Conservation (phyloP, 2,329 filamentous ascomycete species). For the Balansia obtecta region DNA sequence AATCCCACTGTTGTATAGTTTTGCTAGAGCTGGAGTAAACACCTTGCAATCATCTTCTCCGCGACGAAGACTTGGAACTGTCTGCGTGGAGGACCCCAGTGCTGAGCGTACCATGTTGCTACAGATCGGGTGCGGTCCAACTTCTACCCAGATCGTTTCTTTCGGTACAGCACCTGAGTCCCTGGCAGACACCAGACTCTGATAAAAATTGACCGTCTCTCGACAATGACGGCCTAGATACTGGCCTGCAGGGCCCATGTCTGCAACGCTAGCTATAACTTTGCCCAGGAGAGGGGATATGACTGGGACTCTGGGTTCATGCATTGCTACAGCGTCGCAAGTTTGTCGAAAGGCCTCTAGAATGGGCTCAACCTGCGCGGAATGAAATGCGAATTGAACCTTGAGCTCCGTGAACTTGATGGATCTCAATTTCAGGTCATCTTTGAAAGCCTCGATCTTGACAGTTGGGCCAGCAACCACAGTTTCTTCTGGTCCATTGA, state of each 20-base stretch:
- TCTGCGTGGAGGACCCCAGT: too few species aligned
- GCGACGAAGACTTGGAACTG: too few species aligned
- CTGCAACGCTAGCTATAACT: too few species aligned
- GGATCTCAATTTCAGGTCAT: slow-evolving; percentile 26
- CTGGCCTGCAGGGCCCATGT: too few species aligned
- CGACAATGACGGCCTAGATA: too few species aligned
- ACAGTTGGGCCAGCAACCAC: slow-evolving; percentile 45
- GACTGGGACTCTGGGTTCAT: slow-evolving; percentile 28
- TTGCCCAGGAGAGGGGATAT: slow-evolving; percentile 43
- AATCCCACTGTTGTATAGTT: background rate
- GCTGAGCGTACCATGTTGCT: background rate
- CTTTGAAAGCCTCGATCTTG: slow-evolving; percentile 22
- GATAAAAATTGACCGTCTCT: slow-evolving; percentile 21
- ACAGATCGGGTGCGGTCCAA: too few species aligned
- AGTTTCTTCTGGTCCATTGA: slow-evolving; percentile 64
- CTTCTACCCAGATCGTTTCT: background rate
- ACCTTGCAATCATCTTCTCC: too few species aligned
- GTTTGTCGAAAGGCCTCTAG: slow-evolving; percentile 29
- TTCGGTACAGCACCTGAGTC: background rate
- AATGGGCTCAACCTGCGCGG: slow-evolving; percentile 40
- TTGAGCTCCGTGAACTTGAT: slow-evolving; percentile 33
- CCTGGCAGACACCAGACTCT: background rate
- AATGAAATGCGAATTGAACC: slow-evolving; percentile 43
- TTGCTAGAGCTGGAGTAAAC: too few species aligned
- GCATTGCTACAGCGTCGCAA: too few species aligned